phyloP scores from a whole-genome alignment of 352 stramenopile species.

The Phytophthora foliorum region DNA sequence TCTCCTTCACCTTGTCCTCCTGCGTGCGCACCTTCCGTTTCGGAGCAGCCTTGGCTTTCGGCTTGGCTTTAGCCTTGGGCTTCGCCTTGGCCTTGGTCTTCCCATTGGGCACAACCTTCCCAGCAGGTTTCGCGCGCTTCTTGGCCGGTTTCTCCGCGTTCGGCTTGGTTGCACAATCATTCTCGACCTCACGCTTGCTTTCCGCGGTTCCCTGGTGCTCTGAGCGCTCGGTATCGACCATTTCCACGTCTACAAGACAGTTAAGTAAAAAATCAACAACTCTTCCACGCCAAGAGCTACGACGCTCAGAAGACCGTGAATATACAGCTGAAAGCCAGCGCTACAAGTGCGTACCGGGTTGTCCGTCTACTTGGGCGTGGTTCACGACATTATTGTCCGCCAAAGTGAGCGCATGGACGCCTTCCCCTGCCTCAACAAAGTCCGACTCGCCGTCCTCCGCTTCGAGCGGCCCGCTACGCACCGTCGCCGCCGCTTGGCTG shows the following conservation, averaged over 20 bases:
- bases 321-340: conserved; percentile 6
- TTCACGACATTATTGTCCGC: conserved; percentile 1
- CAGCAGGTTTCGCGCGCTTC: conserved; percentile 41
- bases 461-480: conserved; percentile 22
- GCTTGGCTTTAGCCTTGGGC: conserved; percentile 28
- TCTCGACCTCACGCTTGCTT: neutral
- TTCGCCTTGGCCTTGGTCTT: conserved; percentile 39
- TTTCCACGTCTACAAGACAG: conserved; percentile 31
- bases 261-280: conserved; percentile 34
- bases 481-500: neutral
- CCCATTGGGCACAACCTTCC: conserved; percentile 29
- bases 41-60: conserved; percentile 45
- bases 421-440: conserved; percentile 26
- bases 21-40: conserved; percentile 71
- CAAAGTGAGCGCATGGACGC: conserved; percentile 7
- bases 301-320: conserved; percentile 17
- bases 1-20: conserved; percentile 69
- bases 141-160: conserved; percentile 27
- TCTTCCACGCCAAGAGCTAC: conserved; percentile 8
- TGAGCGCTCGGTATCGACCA: conserved; percentile 11
- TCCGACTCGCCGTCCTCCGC: conserved; percentile 15
- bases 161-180: conserved; percentile 1
- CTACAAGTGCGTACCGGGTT: conserved; percentile 20
- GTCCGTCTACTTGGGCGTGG: neutral
- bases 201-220: neutral